Evolutionary conservation across 768 basidiomycete species (phyloP), one percentile per base, ranked within the genome.

Genomic region (Hydnomerulius pinastri): DNA sequence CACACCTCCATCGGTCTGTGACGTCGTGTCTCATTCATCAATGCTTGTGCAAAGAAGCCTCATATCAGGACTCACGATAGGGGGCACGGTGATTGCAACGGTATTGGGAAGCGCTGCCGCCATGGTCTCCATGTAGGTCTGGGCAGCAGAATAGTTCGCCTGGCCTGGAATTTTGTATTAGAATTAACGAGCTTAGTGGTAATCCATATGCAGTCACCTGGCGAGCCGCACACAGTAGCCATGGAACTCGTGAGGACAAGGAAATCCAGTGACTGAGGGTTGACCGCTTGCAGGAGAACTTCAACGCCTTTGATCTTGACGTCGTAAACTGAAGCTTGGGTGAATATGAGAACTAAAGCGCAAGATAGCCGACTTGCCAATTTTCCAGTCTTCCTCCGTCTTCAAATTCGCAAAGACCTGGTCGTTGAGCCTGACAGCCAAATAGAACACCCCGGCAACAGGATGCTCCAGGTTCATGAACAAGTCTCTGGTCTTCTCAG

Each of bases 261-360:
- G 56, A 57, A 57, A 32, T 57, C 56, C n/a, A 57, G 30, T 2
- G 27, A 23, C 17, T 15, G 28, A 39, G 48, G 54, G 42, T 56
- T 28, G 17, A 57, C 36, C 12, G 56, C 36, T 25, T 57, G 11
- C 4, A 55, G 24, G n/a, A 57, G 56, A 13, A 51, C 38, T 9
- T 55, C 20, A 17, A 57, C 17, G 4, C 54, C 56, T 43, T 51
- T 33, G 9, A 57, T 39, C 42, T 57, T 57, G 48, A 57, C 54
- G 37, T 57, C 55, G 33, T 38, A 55, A 24, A 57, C 55, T 55
- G 21, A 10, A 29, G 3, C 2, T 3, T 23, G 10, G 33, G 7
- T 4, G 7, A 29, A 11, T 27, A 18, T 15, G 6, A 15, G 3
- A 27, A 15, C 12, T 4, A 6, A 28, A 32, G 18, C 10, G 24